Base-by-base conservation (phyloP, 2,329 filamentous ascomycete species). In the Dactylellina haptotyla region DNA sequence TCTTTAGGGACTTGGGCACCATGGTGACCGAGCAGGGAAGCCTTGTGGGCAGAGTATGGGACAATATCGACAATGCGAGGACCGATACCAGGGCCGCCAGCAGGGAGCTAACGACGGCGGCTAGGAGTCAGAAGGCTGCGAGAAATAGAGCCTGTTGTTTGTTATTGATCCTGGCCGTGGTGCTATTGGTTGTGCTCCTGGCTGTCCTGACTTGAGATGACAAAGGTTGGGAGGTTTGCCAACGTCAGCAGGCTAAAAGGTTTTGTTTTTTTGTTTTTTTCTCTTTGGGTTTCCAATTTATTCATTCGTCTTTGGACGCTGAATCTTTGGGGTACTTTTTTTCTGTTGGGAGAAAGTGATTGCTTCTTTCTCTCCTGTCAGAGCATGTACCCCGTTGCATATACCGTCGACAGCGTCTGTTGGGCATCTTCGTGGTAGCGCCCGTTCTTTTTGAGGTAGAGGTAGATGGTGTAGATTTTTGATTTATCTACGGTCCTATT, bases 1-100 rank as follows among this genome's bases (percentile, higher is more conserved):
- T 99, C 45, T 99, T 99, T 85, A 87, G 93, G 75, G 94, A 99
- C 83, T 93, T 99, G n/a, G 95, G 94, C 50, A 93, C 97, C 81
- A 97, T 99, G 81, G 93, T 99, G 56, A 88, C 88, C 74, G 94
- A 98, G 82, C 95, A 99, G 82, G 95, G 95, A 56, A 91, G 92
- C 77, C 88, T 91, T 81, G 84, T 99, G 28, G 90, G 94, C 79
- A 91, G 91, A 16, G 96, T 99, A 78, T 89, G 88, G 75, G 89
- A 92, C 77, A 97, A 97, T 78, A 92, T 98, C 4, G 88, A 95
- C 80, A 89, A 89, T 75, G 91, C 93, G 48, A 87, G 90, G 74
- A 88, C 90, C 70, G 90, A 96, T 79, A 96, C 93, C 10, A 85
- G 88, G 61, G 92, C 92, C 39, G 96, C 94, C 43, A 92, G 97